Base-by-base conservation (phyloP, 116 monocot genomes). In the Phalaenopsis hybrid region DNA sequence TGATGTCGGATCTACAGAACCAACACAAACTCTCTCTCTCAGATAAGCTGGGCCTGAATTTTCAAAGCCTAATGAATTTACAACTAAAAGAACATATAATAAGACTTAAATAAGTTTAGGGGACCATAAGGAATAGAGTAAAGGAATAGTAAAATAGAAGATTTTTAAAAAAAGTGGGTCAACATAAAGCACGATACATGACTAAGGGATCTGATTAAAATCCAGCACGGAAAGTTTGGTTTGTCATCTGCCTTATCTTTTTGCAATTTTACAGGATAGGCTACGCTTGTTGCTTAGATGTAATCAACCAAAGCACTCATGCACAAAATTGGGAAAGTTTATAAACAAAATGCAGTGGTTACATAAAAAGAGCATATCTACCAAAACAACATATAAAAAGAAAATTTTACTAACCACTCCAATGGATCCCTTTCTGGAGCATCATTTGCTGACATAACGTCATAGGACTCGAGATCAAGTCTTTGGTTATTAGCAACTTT, bases 401-500 rank as follows among this genome's bases (percentile, higher is more conserved):
- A 57, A 80, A 52, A 51, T 13, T 52, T 13, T 74, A 21, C 65
- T 34, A 88, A 96, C 96, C 96, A 96, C 50, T 91, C 85, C 90
- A 87, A 87, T 48, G 96, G 94, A 85, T 96, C 96, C 82, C 96
- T 88, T 81, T 96, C 96, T 75, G 96, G 94, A 79, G 84, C 94
- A 88, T 96, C 96, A 86, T 96, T 94, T 78, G 92, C 96, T 73
- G 96, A 96, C 84, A 88, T 88, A 59, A 96, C 44, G 12, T 92
- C 90, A 81, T 96, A 96, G 37, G 82, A 88, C 34, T 91, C 86
- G 74, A 96, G 86, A 28, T 86, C 85, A 84, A 88, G 80, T 83
- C 84, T 84, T 79, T 92, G 79, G 45, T 50, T 79, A 88, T 89
- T 51, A 67, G 50, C 45, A 16, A 86, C 78, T 87, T 81, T 90